Percentiles rank a stretch among this genome's conserved stretches.
phyloP scores from a whole-genome alignment of 2,329 filamentous ascomycete genomes.

The Aureobasidium uvarum region DNA sequence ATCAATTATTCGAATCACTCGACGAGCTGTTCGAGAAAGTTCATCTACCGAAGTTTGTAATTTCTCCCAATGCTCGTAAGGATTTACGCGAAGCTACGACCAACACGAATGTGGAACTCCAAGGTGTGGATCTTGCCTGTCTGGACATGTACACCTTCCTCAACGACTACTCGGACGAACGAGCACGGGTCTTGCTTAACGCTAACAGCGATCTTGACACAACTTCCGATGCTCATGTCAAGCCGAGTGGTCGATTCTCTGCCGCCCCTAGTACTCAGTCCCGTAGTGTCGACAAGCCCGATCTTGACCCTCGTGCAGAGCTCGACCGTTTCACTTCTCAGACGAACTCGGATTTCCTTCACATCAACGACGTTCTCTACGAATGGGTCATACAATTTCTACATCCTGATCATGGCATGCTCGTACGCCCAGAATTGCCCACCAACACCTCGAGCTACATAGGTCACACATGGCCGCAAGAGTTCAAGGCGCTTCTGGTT shows the following conservation, averaged over 20 bases:
- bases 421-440: slow-evolving; percentile 19
- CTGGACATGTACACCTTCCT: slow-evolving; percentile 27
- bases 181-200: slow-evolving; percentile 33
- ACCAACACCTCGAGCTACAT: slow-evolving; percentile 50
- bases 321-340: slow-evolving; percentile 44
- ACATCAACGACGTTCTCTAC: slow-evolving; percentile 54
- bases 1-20: slow-evolving; percentile 10
- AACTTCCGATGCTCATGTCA: slow-evolving; percentile 20
- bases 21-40: slow-evolving; percentile 14
- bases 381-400: slow-evolving; percentile 55
- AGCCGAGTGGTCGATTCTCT: slow-evolving; percentile 24
- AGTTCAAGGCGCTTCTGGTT: slow-evolving; percentile 55
- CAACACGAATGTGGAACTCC: neutral
- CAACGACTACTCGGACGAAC: slow-evolving; percentile 34
- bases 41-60: neutral
- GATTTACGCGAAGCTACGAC: slow-evolving; percentile 8
- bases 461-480: slow-evolving; percentile 54
- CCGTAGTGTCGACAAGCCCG: slow-evolving; percentile 29
- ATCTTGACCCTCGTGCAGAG: slow-evolving; percentile 34
- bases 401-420: slow-evolving; percentile 39
- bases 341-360: slow-evolving; percentile 50
- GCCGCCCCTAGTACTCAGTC: slow-evolving; percentile 25
- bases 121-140: slow-evolving; percentile 9
- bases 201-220: slow-evolving; percentile 33
- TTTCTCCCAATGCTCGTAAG: slow-evolving; percentile 13